phyloP scores from a whole-genome alignment of 2,329 filamentous ascomycete genomes.

The Berkeleyomyces basicola region DNA sequence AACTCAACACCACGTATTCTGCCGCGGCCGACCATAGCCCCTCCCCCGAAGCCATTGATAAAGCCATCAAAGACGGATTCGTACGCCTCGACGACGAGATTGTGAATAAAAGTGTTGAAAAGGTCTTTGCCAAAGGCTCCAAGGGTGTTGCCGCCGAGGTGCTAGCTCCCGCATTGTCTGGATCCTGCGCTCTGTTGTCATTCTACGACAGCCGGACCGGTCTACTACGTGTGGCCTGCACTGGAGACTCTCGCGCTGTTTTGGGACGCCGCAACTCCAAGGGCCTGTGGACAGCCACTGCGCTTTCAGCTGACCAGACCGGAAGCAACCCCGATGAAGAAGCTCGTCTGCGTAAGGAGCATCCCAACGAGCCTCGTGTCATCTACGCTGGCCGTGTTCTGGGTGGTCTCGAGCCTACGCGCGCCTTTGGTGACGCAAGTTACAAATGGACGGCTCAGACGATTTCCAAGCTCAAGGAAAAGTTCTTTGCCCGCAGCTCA shows the following conservation, averaged over 20 bases:
- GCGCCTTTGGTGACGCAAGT: conserved; percentile 87
- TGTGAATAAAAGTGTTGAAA: conserved; percentile 79
- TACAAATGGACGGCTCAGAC: conserved; percentile 93
- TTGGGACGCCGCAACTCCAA: conserved; percentile 60
- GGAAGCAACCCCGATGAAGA: conserved; percentile 76
- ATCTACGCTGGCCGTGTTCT: conserved; percentile 79
- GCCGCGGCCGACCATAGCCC: conserved; percentile 47
- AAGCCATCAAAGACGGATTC: conserved; percentile 86
- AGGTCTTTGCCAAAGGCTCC: conserved; percentile 74
- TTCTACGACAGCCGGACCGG: conserved; percentile 88
- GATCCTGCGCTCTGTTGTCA: conserved; percentile 89
- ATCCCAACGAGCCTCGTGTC: conserved; percentile 79
- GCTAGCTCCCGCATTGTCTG: conserved; percentile 80
- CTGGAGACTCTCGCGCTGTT: conserved; percentile 89
- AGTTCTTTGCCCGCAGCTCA: conserved; percentile 74
- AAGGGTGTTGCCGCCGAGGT: conserved; percentile 84
- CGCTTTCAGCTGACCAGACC: conserved; percentile 86
- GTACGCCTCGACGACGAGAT: conserved; percentile 83
- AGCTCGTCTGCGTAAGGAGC: conserved; percentile 64
- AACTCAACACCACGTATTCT: conserved; percentile 85
- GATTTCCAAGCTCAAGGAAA: conserved; percentile 62
- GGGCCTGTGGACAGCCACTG: conserved; percentile 84
- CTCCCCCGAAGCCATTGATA: conserved; percentile 63
- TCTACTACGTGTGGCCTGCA: conserved; percentile 82
- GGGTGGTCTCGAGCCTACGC: conserved; percentile 77